Evolutionary conservation across 768 basidiomycete genomes (phyloP), one percentile per base, ranked within the genome.

Genomic region (Termitomyces sp.): DNA sequence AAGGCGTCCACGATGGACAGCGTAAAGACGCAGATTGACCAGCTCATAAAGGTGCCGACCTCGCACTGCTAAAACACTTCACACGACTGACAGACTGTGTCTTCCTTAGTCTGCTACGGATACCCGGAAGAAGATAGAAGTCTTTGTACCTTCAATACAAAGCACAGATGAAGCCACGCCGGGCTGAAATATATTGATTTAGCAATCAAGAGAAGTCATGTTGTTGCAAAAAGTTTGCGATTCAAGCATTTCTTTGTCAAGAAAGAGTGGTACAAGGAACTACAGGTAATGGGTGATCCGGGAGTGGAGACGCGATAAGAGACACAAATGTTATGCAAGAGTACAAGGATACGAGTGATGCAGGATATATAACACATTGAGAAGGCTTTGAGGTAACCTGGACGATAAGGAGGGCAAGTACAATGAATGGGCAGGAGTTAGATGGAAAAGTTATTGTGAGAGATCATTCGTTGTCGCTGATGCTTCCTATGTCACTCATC

Each of bases 401-500:
- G 47, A 53, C 43, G 53, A 55, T 53, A 53, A 59, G 43, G 60
- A 48, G 37, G 55, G n/a, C 28, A 49, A 49, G 55, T 58, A 55
- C 52, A 59, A 53, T 46, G 54, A 54, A 40, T 48, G 42, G 48
- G 33, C 43, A 43, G 37, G 53, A 38, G 46, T 53, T 11, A 28
- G 17, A 57, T 53, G 41, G 19, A 35, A 40, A 21, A 30, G 50
- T 49, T 54, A 42, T 47, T 45, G 56, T 38, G 38, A 52, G 35
- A 50, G 61, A 70, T 68, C 70, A 76, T 58, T 84, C 87, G 60
- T 79, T 83, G 52, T 88, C 90, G 70, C 84, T 87, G 72, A 89
- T 83, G 73, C 87, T 91, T 58, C 89, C 90, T 59, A 89, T 76
- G 55, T 91, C 91, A 70, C 91, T 92, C 87, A 93, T 91, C 66